phyloP scores from a whole-genome alignment of 495 filamentous ascomycete species.

The Penicillium parvum region DNA sequence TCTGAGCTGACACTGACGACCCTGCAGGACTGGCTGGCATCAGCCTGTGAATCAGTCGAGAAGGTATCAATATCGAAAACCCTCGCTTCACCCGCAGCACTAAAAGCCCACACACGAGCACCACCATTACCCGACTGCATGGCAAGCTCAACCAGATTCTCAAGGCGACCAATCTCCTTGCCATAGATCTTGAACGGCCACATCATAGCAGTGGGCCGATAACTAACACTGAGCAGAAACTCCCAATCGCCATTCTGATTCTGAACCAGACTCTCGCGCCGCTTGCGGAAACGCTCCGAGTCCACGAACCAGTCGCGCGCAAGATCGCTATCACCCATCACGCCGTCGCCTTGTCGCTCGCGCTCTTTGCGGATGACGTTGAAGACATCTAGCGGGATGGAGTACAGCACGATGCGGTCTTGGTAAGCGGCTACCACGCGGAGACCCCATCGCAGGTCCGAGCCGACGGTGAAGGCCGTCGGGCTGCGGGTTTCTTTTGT shows the following conservation, averaged over 20 bases:
- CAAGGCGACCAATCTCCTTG: constrained; percentile 38
- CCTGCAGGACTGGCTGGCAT: constrained; percentile 22
- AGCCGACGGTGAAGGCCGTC: constrained; percentile 53
- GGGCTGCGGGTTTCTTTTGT: constrained; percentile 40
- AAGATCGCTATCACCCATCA: constrained; percentile 36
- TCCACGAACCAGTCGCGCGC: constrained; percentile 34
- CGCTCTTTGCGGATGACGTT: constrained; percentile 40
- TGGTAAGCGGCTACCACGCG: constrained; percentile 59
- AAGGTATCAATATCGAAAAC: constrained; percentile 39
- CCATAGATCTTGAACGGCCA: constrained; percentile 43
- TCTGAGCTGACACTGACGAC: constrained; percentile 23
- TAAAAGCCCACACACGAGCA: constrained; percentile 40
- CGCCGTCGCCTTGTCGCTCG: constrained; percentile 27
- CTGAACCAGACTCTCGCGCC: constrained; percentile 29
- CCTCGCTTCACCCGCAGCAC: constrained; percentile 25
- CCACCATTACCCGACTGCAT: constrained; percentile 34
- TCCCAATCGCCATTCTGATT: constrained; percentile 42
- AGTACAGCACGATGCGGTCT: constrained; percentile 54
- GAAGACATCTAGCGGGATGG: constrained; percentile 59
- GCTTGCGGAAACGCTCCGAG: constrained; percentile 24
- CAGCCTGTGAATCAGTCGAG: constrained; percentile 9
- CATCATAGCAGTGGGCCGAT: constrained; percentile 33
- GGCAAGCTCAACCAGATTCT: constrained; percentile 34
- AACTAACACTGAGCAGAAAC: constrained; percentile 34
- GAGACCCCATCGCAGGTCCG: constrained; percentile 57